These are phyloP conservation scores for Metschnikowia kunwiensis DNA, from an alignment of 805 yeast species.

Conservation along the genomic window DNA sequence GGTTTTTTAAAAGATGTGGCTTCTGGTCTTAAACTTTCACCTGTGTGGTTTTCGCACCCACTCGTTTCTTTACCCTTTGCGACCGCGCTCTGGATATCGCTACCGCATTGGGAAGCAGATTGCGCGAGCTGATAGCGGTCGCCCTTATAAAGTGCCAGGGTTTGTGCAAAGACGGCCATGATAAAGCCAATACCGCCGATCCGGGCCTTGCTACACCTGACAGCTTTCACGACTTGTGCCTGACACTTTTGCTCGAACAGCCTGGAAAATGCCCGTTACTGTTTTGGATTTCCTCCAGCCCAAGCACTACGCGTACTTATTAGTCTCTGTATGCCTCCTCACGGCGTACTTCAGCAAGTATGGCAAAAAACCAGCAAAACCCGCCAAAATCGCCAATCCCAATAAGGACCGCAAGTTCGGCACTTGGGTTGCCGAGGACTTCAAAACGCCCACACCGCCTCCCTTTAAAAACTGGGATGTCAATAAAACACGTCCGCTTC, in stretches of 20 bases:
- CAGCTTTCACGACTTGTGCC: no score
- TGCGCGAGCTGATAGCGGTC: constrained; percentile 13
- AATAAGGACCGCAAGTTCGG: constrained; percentile 50
- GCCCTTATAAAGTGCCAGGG: constrained; percentile 8
- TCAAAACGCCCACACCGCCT: constrained; percentile 47
- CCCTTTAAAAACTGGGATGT: constrained; percentile 50
- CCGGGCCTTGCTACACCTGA: no score
- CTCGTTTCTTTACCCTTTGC: constrained; percentile 3
- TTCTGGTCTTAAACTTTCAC: no score
- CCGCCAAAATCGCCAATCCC: not conserved
- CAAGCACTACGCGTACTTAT: constrained; percentile 17
- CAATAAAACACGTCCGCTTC: constrained; percentile 49
- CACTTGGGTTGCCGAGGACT: constrained; percentile 53
- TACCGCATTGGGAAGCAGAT: constrained; percentile 13
- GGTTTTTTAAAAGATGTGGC: no score
- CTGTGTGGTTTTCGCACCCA: constrained; percentile 9
- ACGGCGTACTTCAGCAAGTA: constrained; percentile 8
- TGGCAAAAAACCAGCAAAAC: constrained; percentile 4
- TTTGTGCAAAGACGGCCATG: not conserved
- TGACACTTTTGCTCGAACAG: not conserved
- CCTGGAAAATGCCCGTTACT: not conserved
- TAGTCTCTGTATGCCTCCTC: constrained; percentile 9
- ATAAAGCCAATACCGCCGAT: no score
- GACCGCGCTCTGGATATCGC: constrained; percentile 10
- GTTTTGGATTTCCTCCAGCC: constrained; percentile 6